phyloP scores from a whole-genome alignment of 495 filamentous ascomycete genomes.

The Podospora bellae-mahoneyi region DNA sequence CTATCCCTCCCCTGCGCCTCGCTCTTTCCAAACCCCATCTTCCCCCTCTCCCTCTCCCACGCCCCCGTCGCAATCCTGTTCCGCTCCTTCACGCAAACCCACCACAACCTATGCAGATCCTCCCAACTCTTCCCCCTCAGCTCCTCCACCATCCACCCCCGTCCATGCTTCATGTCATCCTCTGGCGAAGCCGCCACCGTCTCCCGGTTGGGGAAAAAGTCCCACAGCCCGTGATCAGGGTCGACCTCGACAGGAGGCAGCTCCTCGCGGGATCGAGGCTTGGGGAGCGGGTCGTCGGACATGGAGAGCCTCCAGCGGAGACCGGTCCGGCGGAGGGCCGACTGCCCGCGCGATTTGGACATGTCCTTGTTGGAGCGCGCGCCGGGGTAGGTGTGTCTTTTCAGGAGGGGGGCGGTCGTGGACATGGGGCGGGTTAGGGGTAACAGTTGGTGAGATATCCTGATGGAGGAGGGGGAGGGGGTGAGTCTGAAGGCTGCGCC shows the following conservation, averaged over 20 bases:
- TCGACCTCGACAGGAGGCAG: slow-evolving; percentile 55
- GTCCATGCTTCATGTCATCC: slow-evolving; percentile 66
- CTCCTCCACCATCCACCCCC: slow-evolving; percentile 84
- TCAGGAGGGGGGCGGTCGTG: slow-evolving; percentile 35
- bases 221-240: slow-evolving; percentile 85
- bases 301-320: slow-evolving; percentile 65
- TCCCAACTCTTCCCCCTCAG: slow-evolving; percentile 88
- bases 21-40: slow-evolving; percentile 63
- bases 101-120: slow-evolving; percentile 89
- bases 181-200: slow-evolving; percentile 63
- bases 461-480: neutral
- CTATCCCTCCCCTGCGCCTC: slow-evolving; percentile 58
- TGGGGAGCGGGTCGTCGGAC: slow-evolving; percentile 67
- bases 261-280: slow-evolving; percentile 67
- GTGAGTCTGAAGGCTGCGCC: slow-evolving; percentile 25
- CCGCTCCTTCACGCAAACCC: slow-evolving; percentile 87
- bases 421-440: slow-evolving; percentile 32
- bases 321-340: slow-evolving; percentile 73
- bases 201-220: slow-evolving; percentile 72
- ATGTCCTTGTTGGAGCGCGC: slow-evolving; percentile 53
- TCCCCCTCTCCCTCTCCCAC: slow-evolving; percentile 59
- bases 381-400: slow-evolving; percentile 34
- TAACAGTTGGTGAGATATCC: slow-evolving; percentile 10
- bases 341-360: slow-evolving; percentile 73
- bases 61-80: slow-evolving; percentile 82